phyloP scores from a whole-genome alignment of 495 filamentous ascomycete genomes.

The Aspergillus haitiensis region DNA sequence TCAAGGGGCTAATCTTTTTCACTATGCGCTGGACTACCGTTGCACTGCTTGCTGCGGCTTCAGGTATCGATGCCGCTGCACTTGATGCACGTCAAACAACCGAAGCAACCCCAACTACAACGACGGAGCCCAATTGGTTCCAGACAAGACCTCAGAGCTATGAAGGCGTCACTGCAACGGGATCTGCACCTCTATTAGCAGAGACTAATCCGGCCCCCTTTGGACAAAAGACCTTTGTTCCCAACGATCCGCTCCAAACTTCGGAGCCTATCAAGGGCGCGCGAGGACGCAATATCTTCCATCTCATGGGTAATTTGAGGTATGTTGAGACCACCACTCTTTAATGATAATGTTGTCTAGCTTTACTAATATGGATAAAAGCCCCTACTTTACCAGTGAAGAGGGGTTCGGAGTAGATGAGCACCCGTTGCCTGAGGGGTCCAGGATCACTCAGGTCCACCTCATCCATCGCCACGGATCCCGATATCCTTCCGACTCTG shows the following conservation, averaged over 20 bases:
- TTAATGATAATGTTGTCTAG: too few relatives aligned
- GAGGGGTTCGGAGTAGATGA: constrained; percentile 58
- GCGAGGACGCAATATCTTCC: constrained; percentile 53
- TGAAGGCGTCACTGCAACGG: constrained; percentile 1
- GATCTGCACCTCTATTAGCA: not conserved
- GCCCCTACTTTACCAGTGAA: constrained; percentile 24
- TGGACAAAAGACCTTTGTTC: constrained; percentile 9
- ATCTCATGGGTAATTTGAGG: constrained; percentile 52
- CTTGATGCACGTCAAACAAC: not conserved
- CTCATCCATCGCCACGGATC: constrained; percentile 46
- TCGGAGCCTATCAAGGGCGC: constrained; percentile 53
- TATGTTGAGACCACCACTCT: not conserved
- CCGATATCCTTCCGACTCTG: constrained; percentile 40
- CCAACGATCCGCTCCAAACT: constrained; percentile 52
- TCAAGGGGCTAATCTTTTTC: too few relatives aligned
- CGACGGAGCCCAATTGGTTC: constrained; percentile 24
- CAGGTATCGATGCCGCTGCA: not conserved
- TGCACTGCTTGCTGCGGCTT: not conserved
- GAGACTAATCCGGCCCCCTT: not conserved
- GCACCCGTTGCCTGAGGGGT: constrained; percentile 52
- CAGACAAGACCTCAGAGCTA: constrained; percentile 25
- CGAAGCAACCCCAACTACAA: not conserved
- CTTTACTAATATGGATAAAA: not conserved
- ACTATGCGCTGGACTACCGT: not conserved
- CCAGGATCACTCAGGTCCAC: constrained; percentile 57